Evolutionary conservation across 306 rosid genomes (phyloP).

Genomic region (Carpinus fangiana): DNA sequence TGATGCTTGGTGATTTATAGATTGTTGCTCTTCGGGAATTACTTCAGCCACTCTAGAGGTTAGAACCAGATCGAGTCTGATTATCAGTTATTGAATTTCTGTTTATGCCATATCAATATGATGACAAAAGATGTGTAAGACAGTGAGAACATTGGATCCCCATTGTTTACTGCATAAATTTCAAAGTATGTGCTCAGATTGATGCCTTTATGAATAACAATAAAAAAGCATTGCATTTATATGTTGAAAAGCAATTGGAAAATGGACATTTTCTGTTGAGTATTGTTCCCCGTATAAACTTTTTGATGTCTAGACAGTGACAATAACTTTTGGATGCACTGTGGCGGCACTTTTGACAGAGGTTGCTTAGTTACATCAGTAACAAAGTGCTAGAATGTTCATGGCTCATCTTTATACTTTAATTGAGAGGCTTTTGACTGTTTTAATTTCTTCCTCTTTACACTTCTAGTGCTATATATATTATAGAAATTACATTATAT

Average conservation of each 20-base stretch:
- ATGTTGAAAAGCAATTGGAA: conserved; percentile 21
- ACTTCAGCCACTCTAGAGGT: background rate
- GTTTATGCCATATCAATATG: background rate
- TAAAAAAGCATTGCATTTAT: conserved; percentile 22
- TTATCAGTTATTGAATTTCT: conserved; percentile 3
- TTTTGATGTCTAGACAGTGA: conserved; percentile 16
- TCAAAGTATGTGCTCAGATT: conserved; percentile 6
- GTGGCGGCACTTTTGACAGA: conserved; percentile 29
- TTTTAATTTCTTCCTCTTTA: conserved; percentile 10
- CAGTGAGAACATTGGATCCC: conserved; percentile 20
- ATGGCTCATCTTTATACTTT: conserved; percentile 17
- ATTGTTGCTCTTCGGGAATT: background rate
- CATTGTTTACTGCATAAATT: background rate
- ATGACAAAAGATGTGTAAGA: background rate
- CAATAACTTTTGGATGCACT: conserved; percentile 25
- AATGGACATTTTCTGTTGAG: conserved; percentile 32
- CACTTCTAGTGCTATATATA: conserved; percentile 22
- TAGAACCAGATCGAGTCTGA: background rate
- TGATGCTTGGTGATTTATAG: background rate
- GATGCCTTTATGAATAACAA: conserved; percentile 1
- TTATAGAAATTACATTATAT: background rate
- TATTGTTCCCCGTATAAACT: conserved; percentile 20
- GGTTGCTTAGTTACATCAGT: conserved; percentile 24
- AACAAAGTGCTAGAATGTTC: conserved; percentile 9
- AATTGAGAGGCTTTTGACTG: background rate